Base-by-base conservation (phyloP, 768 basidiomycete species). In the Amylocystis lapponica region DNA sequence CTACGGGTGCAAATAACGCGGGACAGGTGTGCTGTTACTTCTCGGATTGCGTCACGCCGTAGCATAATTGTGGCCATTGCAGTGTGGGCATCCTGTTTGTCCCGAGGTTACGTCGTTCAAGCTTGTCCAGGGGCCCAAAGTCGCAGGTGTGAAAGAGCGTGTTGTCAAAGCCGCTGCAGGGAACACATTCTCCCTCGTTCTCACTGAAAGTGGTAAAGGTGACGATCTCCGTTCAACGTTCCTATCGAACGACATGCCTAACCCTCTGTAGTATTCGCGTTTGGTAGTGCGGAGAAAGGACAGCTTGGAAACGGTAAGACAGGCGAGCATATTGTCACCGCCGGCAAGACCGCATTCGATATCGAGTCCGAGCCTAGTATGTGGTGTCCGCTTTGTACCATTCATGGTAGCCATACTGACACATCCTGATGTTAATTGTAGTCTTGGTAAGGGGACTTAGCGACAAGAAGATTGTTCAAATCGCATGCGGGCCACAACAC, bases 301-400 rank as follows among this genome's bases (percentile, higher is more conserved):
- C 94, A 96, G 51, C 70, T 97, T 0, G 95, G 92, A 0, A 94
- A 91, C 59, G 95, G 94, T 14, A 79, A 79, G 50, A 94, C 91
- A 0, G 91, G 94, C n/a, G 92, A 95, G 63, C 78, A 89, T 27
- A 88, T 95, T 45, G 77, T 83, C 8, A 84, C 86, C 1, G 87
- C 86, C 16, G 89, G 89, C 54, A 91, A 91, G 64, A 79, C 82
- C 0, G 81, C 77, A 10, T 95, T 76, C 55, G 93, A 95, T 56
- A 74, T 86, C 16, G 83, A 90, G 52, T 64, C 69, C 26, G 71
- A 78, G 8, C 87, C 88, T 20, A 68, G 88, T 86, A 54, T 51
- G 72, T 53, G n/a, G n/a, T 16, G 21, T 8, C 21, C 25, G 13
- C 20, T 31, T 30, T 26, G 25, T 22, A 10, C n/a, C 29, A 5